Conservation (phyloP, 2,329 filamentous ascomycete species). For the Ophiocordyceps unilateralis region DNA sequence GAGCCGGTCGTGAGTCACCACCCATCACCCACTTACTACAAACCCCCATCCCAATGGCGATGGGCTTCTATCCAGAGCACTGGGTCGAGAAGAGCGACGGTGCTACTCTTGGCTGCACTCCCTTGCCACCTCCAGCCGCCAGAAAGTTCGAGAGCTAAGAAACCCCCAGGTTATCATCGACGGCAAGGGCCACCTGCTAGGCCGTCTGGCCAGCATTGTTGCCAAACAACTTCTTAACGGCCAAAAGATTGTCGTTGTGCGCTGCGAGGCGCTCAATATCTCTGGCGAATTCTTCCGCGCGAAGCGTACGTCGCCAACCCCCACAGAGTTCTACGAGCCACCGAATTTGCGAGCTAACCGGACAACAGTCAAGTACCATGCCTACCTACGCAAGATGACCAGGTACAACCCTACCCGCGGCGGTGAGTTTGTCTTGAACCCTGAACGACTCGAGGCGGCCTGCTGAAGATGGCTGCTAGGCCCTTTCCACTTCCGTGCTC, state of each 20-base stretch:
- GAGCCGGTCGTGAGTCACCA: constrained; percentile 48
- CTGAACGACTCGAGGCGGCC: constrained; percentile 14
- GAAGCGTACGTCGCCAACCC: constrained; percentile 67
- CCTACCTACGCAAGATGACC: constrained; percentile 99
- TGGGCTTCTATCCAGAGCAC: too few relatives aligned
- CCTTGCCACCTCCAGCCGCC: too few relatives aligned
- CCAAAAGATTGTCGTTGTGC: constrained; percentile 98
- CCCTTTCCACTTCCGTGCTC: constrained; percentile 99
- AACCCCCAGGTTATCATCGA: constrained; percentile 76
- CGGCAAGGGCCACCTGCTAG: constrained; percentile 99
- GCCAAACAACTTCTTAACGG: constrained; percentile 98
- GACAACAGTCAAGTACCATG: constrained; percentile 95
- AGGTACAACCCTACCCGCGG: constrained; percentile 98
- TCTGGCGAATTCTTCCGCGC: constrained; percentile 99
- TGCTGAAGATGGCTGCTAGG: constrained; percentile 31
- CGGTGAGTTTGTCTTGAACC: constrained; percentile 42
- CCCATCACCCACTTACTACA: neutral
- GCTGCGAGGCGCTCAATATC: constrained; percentile 99
- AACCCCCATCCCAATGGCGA: too few relatives aligned
- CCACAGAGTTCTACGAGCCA: neutral
- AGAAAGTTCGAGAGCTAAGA: neutral
- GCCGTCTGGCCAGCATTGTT: constrained; percentile 93
- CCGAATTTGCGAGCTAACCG: constrained; percentile 24
- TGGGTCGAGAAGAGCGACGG: too few relatives aligned
- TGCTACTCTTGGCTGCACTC: too few relatives aligned